Evolutionary conservation across 2,329 filamentous ascomycete genomes (phyloP).

Genomic region (Colletotrichum sublineola): DNA sequence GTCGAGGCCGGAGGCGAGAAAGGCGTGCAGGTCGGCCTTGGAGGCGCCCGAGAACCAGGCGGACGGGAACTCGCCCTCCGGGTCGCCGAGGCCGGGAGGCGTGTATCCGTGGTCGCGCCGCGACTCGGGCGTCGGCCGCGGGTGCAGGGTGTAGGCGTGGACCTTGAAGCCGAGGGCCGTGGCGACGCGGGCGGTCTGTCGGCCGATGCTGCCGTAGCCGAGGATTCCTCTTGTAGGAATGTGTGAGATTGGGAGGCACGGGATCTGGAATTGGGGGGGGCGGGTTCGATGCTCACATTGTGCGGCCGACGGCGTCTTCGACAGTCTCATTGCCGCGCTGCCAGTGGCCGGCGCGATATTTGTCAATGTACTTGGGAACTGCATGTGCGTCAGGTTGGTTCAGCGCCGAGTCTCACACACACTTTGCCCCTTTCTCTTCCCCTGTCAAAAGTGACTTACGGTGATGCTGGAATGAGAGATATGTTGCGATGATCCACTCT

Average conservation of each 20-base stretch:
- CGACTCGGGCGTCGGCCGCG: constrained; percentile 75
- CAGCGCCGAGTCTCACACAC: not conserved
- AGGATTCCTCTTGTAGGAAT: constrained; percentile 57
- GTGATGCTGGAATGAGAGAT: constrained; percentile 62
- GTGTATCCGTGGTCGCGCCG: constrained; percentile 75
- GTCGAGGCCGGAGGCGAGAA: constrained; percentile 65
- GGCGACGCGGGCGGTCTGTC: constrained; percentile 68
- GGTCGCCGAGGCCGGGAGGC: constrained; percentile 74
- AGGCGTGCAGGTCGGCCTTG: constrained; percentile 61
- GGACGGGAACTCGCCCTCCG: constrained; percentile 61
- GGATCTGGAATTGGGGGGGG: no score
- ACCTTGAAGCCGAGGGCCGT: constrained; percentile 78
- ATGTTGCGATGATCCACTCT: constrained; percentile 69
- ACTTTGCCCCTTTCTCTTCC: not conserved
- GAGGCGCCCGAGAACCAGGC: constrained; percentile 65
- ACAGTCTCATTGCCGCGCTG: constrained; percentile 50
- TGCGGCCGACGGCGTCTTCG: constrained; percentile 61
- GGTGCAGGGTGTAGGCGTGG: constrained; percentile 80
- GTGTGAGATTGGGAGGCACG: not conserved
- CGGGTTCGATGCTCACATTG: constrained; percentile 58
- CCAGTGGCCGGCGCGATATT: constrained; percentile 61
- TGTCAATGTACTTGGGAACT: constrained; percentile 61
- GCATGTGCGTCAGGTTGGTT: not conserved
- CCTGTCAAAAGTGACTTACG: constrained; percentile 51
- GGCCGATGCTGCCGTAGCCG: constrained; percentile 68